A percentile compares a stretch with the other conserved stretches of the same genome.
These are phyloP conservation scores for Ulmus americana DNA, from an alignment of 331 rosid species.

Conservation along the genomic window DNA sequence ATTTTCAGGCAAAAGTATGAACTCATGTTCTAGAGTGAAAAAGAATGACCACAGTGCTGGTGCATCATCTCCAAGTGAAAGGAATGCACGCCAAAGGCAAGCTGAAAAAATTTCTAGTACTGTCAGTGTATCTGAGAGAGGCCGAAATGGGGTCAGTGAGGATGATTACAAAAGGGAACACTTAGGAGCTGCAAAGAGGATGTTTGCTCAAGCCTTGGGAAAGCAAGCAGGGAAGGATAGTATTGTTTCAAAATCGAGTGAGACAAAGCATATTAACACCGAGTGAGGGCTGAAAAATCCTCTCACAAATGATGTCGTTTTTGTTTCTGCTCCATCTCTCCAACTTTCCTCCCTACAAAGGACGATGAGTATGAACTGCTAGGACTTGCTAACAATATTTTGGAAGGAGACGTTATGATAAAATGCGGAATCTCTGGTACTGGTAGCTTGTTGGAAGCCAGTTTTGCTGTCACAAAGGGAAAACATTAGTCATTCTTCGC, in stretches of 20 bases:
- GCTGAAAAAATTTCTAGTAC: constrained; percentile 24
- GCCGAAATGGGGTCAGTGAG: constrained; percentile 32
- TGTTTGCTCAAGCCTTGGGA: constrained; percentile 92
- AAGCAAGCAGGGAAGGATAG: constrained; percentile 52
- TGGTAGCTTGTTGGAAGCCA: constrained; percentile 20
- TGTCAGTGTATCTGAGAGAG: constrained; percentile 32
- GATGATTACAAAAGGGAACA: constrained; percentile 67
- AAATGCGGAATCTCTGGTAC: constrained; percentile 4
- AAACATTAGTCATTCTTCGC: not conserved
- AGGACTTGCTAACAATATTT: not conserved
- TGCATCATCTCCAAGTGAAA: constrained; percentile 25
- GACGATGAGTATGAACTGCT: constrained; percentile 16
- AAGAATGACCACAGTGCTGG: constrained; percentile 23
- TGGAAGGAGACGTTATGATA: constrained; percentile 20
- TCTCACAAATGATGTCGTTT: constrained; percentile 1
- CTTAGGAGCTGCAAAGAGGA: constrained; percentile 87
- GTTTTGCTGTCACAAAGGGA: constrained; percentile 7
- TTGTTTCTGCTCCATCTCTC: constrained; percentile 20
- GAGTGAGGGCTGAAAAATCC: constrained; percentile 25
- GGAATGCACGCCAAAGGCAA: constrained; percentile 32
- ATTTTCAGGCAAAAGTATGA: constrained; percentile 21
- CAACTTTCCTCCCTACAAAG: constrained; percentile 20
- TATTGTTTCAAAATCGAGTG: constrained; percentile 40
- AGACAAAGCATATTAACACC: constrained; percentile 29
- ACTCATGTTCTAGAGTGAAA: constrained; percentile 22